Evolutionary conservation across 305 asterid genomes (phyloP), one percentile per base, ranked within the genome.

Genomic region (Salvia sclarea): DNA sequence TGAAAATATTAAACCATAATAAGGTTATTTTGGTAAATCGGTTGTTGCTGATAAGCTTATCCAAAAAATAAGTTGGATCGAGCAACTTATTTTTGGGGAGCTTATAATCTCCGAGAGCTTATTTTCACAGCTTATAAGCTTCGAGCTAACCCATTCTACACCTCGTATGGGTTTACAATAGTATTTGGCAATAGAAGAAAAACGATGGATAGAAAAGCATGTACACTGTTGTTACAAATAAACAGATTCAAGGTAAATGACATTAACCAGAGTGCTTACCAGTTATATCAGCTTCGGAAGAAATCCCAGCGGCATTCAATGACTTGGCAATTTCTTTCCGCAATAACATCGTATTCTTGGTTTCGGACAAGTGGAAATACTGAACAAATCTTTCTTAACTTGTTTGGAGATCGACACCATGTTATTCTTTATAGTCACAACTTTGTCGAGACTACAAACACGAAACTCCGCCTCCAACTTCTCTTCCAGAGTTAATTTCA

Each of bases 341-440:
- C 98, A 61, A 89, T 88, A 24, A 84, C 92, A 81, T 92, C 97
- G 33, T 73, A 89, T 28, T 92, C 81, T 61, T 85, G 87, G 68
- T 88, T 89, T 76, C 88, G 96, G 80, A 89, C 96, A 57, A 92
- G 81, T 18, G 98, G 98, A 66, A 92, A 92, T 13, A 92, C 92
- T 0, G 98, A 82, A 78, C 98, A 92, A 93, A 75, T 89, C 97
- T 79, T 86, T 92, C 71, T 83, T 88, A 67, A 56, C 81, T 80
- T 88, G 88, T 69, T 90, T 92, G 61, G 91, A 83, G 70, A 89
- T 89, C 3, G 96, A 64, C 14, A 92, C 87, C 98, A 92, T 92
- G 57, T 71, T 81, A 47, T 80, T 81, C 82, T 82, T 92, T 68
- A 90, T 84, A 25, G 87, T 79, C 56, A 92, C 97, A 21, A 69